phyloP scores from a whole-genome alignment of 257 asterid genomes.

The Vinca minor region DNA sequence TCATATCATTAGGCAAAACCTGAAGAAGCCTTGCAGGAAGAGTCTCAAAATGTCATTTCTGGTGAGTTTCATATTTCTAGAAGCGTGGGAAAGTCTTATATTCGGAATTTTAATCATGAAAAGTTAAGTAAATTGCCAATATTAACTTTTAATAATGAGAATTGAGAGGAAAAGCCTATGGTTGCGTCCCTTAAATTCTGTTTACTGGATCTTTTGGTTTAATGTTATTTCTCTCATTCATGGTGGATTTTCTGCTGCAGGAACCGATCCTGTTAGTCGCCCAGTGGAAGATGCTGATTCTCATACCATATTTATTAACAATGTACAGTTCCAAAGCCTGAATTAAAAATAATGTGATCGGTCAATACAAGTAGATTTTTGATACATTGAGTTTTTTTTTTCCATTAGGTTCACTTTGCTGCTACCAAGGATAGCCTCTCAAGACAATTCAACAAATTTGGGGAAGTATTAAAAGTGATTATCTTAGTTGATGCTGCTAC shows the following conservation, averaged over 20 bases:
- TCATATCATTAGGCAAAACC: constrained; percentile 41
- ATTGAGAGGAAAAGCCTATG: background rate
- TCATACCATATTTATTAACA: constrained; percentile 81
- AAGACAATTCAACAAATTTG: constrained; percentile 78
- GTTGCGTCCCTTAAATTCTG: background rate
- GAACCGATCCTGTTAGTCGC: constrained; percentile 36
- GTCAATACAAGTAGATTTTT: constrained; percentile 3
- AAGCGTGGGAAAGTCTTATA: background rate
- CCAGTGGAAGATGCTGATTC: constrained; percentile 77
- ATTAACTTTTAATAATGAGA: background rate
- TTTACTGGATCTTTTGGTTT: background rate
- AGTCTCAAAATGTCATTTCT: constrained; percentile 29
- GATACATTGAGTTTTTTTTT: constrained; percentile 6
- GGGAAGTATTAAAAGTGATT: constrained; percentile 71
- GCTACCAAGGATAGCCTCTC: constrained; percentile 92
- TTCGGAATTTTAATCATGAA: constrained; percentile 8
- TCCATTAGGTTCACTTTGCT: constrained; percentile 90
- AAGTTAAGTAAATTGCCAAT: background rate
- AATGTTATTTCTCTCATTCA: too few relatives aligned
- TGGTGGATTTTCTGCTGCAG: constrained; percentile 25
- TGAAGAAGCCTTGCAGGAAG: constrained; percentile 28
- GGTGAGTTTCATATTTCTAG: constrained; percentile 38
- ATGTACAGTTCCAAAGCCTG: constrained; percentile 41
- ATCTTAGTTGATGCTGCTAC: constrained; percentile 76
- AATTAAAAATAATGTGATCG: background rate